phyloP scores from a whole-genome alignment of 1,139 yeast genomes.

The Magnusiomyces magnusii region DNA sequence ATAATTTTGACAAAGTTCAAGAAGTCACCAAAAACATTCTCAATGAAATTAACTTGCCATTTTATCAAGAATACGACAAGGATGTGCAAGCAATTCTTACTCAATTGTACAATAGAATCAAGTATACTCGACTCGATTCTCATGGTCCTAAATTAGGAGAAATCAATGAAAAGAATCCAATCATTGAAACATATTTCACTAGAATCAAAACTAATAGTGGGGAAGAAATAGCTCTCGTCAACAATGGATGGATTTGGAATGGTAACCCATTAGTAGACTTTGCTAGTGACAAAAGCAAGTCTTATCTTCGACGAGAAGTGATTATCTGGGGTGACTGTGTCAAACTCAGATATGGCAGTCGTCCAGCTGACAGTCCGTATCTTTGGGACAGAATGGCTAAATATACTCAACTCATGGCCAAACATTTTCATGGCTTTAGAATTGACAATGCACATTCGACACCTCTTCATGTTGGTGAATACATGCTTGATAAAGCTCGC shows the following conservation, averaged over 20 bases:
- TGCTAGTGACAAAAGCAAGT: constrained; percentile 71
- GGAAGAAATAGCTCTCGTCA: constrained; percentile 67
- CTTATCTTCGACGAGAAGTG: constrained; percentile 84
- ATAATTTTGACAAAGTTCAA: constrained; percentile 30
- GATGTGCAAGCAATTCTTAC: constrained; percentile 57
- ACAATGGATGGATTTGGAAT: constrained; percentile 99
- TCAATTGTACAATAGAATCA: constrained; percentile 68
- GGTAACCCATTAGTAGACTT: constrained; percentile 91
- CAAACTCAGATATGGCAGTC: constrained; percentile 74
- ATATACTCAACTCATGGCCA: constrained; percentile 70
- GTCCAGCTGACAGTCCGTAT: constrained; percentile 75
- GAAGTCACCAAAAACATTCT: constrained; percentile 47
- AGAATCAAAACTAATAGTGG: constrained; percentile 44
- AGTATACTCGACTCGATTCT: constrained; percentile 64
- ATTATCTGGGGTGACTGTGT: constrained; percentile 98
- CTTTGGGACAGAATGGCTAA: constrained; percentile 84
- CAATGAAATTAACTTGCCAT: constrained; percentile 68
- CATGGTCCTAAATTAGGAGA: constrained; percentile 73
- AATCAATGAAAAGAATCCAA: constrained; percentile 49
- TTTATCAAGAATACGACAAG: constrained; percentile 68
- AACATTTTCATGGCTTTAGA: constrained; percentile 76
- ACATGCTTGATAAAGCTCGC: constrained; percentile 82
- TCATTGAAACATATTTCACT: constrained; percentile 85
- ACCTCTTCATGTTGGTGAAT: constrained; percentile 90
- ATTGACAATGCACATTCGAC: constrained; percentile 96